Conservation (phyloP, 306 rosid species). For the Glycine tomentella region DNA sequence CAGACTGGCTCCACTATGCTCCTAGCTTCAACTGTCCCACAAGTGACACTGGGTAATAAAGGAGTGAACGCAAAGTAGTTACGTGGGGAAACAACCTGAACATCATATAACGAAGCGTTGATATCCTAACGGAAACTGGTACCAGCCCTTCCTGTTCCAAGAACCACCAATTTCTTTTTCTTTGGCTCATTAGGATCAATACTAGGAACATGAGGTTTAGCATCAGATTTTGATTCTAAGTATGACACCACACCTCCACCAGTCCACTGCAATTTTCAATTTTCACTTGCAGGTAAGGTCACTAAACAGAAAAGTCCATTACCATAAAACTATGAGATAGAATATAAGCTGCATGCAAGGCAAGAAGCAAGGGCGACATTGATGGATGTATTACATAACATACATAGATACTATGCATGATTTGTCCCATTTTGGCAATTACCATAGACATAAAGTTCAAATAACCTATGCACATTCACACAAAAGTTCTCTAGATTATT, state of each 20-base stretch:
- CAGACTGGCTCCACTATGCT: slow-evolving; percentile 96
- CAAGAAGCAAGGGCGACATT: slow-evolving; percentile 23
- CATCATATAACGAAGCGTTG: slow-evolving; percentile 79
- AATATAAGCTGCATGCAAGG: background rate
- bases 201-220: slow-evolving; percentile 38
- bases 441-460: background rate
- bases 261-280: slow-evolving; percentile 74
- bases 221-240: slow-evolving; percentile 69
- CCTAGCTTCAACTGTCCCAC: slow-evolving; percentile 96
- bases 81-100: slow-evolving; percentile 86
- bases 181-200: slow-evolving; percentile 45
- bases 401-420: background rate
- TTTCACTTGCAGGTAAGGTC: slow-evolving; percentile 4
- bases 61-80: slow-evolving; percentile 97
- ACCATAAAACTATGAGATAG: slow-evolving; percentile 5
- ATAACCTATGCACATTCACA: too few species aligned
- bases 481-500: background rate
- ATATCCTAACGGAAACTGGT: slow-evolving; percentile 86
- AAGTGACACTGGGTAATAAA: slow-evolving; percentile 88
- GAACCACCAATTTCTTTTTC: slow-evolving; percentile 84
- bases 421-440: background rate
- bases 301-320: background rate
- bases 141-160: slow-evolving; percentile 99
- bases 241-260: slow-evolving; percentile 84
- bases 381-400: background rate